phyloP scores from a whole-genome alignment of 768 basidiomycete species.

The Candolleomyces aberdarensis region DNA sequence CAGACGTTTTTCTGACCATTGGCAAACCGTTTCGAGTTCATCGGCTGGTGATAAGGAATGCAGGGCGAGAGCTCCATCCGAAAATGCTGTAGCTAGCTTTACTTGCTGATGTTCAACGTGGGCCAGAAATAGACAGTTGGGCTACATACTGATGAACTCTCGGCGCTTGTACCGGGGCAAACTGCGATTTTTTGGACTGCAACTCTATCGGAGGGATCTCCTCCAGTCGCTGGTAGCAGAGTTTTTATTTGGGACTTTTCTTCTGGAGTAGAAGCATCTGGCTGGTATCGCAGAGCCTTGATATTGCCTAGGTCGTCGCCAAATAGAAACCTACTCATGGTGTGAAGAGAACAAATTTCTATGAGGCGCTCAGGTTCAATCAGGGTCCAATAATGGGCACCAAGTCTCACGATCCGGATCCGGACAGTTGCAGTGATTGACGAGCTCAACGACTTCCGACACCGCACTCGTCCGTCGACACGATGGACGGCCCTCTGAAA shows the following conservation, averaged over 20 bases:
- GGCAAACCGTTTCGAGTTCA: slow-evolving; percentile 31
- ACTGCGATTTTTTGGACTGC: slow-evolving; percentile 31
- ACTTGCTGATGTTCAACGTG: slow-evolving; percentile 28
- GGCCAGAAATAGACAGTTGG: not conserved
- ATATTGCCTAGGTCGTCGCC: slow-evolving; percentile 81
- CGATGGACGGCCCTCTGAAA: slow-evolving; percentile 74
- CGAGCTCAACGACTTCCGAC: not conserved
- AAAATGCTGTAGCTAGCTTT: slow-evolving; percentile 66
- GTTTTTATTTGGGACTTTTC: slow-evolving; percentile 32
- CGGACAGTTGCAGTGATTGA: not conserved
- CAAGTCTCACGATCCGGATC: not conserved
- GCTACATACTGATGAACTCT: slow-evolving; percentile 35
- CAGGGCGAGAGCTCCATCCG: slow-evolving; percentile 52
- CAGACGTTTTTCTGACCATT: slow-evolving; percentile 68
- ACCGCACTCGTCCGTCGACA: slow-evolving; percentile 5
- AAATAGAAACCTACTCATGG: slow-evolving; percentile 66
- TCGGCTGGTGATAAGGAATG: slow-evolving; percentile 43
- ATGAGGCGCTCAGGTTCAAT: not conserved
- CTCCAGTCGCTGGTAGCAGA: slow-evolving; percentile 24
- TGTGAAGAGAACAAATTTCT: slow-evolving; percentile 7
- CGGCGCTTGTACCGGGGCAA: slow-evolving; percentile 22
- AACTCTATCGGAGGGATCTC: slow-evolving; percentile 14
- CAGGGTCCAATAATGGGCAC: not conserved
- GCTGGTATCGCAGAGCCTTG: slow-evolving; percentile 52
- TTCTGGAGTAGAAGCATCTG: slow-evolving; percentile 24